Evolutionary conservation across 768 basidiomycete species (phyloP), one percentile per base, ranked within the genome.

Genomic region (Mrakia gelida): DNA sequence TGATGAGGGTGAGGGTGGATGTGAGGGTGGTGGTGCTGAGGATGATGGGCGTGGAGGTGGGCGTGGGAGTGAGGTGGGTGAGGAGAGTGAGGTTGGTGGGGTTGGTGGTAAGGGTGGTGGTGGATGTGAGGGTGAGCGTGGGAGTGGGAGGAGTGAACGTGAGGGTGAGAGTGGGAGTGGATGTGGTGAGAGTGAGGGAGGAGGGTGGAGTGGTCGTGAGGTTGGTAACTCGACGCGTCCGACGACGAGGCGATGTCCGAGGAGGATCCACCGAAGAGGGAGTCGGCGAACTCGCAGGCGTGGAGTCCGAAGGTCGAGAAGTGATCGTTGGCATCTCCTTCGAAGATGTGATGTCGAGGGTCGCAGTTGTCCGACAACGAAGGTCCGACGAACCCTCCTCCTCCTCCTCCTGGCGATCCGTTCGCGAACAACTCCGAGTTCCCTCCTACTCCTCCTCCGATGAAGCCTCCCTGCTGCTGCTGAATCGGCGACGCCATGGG

Each of bases 121-220:
- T 52, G 49, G 41, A 13, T 13, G 61, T 49, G 49, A 52, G 72
- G 71, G n/a, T 38, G 15, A 52, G 18, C 28, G 61, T 49, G 30
- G 28, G 49, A 54, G 71, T 45, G 56, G 11, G 38, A 30, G n/a
- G 45, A 56, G 70, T 61, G 67, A 18, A 30, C 23, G 61, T 62
- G 41, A 32, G 43, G 52, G 61, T 52, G 71, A 13, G 41, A 59
- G 34, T 77, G 76, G 15, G 70, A 28, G 45, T 72, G 76, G 5
- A 10, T 21, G 38, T 71, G 76, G 28, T 71, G 76, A 34, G 72
- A 71, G 62, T 62, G 61, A 45, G 71, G 38, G 18, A 45, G 71
- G 32, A 63, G 71, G 38, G 34, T 28, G 59, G 70, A 49, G 28
- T 16, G n/a, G 38, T n/a, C n/a, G 61, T 34, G 59, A 43, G 61